phyloP scores from a whole-genome alignment of 495 filamentous ascomycete genomes.

The Neurospora tetrasperma region DNA sequence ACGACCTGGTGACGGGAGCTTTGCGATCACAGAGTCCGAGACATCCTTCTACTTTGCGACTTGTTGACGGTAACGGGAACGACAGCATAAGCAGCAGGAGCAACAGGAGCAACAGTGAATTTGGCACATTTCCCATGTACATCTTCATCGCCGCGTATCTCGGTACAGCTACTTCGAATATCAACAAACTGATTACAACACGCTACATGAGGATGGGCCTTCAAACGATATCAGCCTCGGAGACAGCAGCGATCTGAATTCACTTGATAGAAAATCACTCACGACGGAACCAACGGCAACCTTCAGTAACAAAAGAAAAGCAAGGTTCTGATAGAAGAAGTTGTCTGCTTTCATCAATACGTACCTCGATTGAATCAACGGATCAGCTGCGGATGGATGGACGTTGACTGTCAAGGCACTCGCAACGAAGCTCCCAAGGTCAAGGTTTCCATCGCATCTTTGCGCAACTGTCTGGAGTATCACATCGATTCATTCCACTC shows the following conservation, averaged over 20 bases:
- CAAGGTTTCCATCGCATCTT: not conserved
- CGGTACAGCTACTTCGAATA: too few species aligned
- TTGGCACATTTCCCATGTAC: too few species aligned
- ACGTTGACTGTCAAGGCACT: not conserved
- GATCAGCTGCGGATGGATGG: not conserved
- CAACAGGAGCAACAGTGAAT: not conserved
- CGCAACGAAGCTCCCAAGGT: not conserved
- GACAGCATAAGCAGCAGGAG: too few species aligned
- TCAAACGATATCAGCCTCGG: slow-evolving; percentile 45
- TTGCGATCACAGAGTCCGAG: not conserved
- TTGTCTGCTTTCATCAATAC: not conserved
- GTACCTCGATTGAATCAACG: not conserved
- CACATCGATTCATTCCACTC: not conserved
- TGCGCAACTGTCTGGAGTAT: not conserved
- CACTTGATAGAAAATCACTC: too few species aligned
- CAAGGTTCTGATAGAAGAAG: not conserved
- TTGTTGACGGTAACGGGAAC: not conserved
- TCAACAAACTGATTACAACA: too few species aligned
- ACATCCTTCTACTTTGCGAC: not conserved
- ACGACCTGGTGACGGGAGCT: not conserved
- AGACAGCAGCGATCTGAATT: slow-evolving; percentile 37
- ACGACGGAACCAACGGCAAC: too few species aligned
- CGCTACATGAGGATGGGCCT: too few species aligned
- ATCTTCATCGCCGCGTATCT: too few species aligned
- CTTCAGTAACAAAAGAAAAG: not conserved